phyloP scores from a whole-genome alignment of 2,329 filamentous ascomycete species.

The Penicillium sp. region DNA sequence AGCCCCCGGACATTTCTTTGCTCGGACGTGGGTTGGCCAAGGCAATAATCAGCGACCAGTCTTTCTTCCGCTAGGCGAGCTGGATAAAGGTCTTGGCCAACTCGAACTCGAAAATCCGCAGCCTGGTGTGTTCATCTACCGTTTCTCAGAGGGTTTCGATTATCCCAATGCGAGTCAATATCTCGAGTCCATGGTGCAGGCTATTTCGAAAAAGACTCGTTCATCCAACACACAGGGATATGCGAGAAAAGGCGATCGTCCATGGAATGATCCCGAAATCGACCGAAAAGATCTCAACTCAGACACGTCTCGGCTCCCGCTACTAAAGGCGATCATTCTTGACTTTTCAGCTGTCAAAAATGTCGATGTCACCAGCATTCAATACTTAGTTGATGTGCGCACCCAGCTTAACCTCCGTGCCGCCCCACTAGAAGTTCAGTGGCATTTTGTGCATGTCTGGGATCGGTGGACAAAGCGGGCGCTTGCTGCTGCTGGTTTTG shows the following conservation, averaged over 20 bases:
- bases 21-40: constrained; percentile 63
- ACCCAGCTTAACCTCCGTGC: constrained; percentile 86
- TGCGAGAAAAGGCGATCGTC: constrained; percentile 63
- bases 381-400: constrained; percentile 81
- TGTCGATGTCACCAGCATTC: constrained; percentile 81
- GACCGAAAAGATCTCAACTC: not conserved
- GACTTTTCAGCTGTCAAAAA: constrained; percentile 89
- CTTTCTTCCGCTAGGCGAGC: constrained; percentile 76
- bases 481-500: constrained; percentile 74
- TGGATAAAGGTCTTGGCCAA: constrained; percentile 78
- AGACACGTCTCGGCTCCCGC: constrained; percentile 50
- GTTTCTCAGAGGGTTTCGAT: constrained; percentile 85
- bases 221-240: constrained; percentile 65
- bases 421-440: constrained; percentile 71
- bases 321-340: constrained; percentile 74
- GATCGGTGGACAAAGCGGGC: constrained; percentile 89
- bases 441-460: constrained; percentile 83
- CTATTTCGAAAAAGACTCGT: constrained; percentile 63
- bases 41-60: constrained; percentile 57
- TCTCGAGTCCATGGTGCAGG: constrained; percentile 64
- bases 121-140: constrained; percentile 87
- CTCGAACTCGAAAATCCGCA: constrained; percentile 71
- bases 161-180: constrained; percentile 86
- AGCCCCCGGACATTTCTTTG: constrained; percentile 74
- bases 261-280: constrained; percentile 90